These are phyloP conservation scores for Ophiostoma novo-ulmi DNA, from an alignment of 2,329 filamentous ascomycete genomes.

Conservation along the genomic window DNA sequence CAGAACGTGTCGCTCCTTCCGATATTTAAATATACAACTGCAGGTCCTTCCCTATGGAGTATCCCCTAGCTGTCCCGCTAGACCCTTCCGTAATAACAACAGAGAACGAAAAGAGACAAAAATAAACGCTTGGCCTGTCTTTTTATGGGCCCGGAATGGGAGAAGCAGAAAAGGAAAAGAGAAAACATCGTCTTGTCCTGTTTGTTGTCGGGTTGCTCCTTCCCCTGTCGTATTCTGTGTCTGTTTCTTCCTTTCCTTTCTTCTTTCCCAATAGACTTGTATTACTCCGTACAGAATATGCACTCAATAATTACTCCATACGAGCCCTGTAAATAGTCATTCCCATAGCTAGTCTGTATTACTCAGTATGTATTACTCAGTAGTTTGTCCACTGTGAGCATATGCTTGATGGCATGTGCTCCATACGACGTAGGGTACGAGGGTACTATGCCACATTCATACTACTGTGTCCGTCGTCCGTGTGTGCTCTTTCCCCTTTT, in stretches of 20 bases:
- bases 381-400: too few species aligned
- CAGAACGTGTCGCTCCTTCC: background rate
- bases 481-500: background rate
- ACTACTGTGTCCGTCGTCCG: background rate
- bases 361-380: too few species aligned
- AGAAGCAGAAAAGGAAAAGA: background rate
- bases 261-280: background rate
- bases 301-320: background rate
- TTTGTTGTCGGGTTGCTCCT: slow-evolving; percentile 9
- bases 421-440: background rate
- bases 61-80: background rate
- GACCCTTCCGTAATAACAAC: background rate
- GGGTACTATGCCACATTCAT: background rate
- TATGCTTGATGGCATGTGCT: background rate
- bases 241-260: background rate
- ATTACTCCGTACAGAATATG: background rate
- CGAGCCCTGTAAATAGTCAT: background rate
- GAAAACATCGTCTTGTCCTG: slow-evolving; percentile 3
- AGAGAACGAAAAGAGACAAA: background rate
- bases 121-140: slow-evolving; percentile 2
- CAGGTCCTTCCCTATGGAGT: background rate
- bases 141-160: background rate
- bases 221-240: slow-evolving; percentile 2
- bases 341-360: too few species aligned
- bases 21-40: background rate